Conservation (phyloP, 2,329 filamentous ascomycete genomes). For the Herpotrichia juniperi region DNA sequence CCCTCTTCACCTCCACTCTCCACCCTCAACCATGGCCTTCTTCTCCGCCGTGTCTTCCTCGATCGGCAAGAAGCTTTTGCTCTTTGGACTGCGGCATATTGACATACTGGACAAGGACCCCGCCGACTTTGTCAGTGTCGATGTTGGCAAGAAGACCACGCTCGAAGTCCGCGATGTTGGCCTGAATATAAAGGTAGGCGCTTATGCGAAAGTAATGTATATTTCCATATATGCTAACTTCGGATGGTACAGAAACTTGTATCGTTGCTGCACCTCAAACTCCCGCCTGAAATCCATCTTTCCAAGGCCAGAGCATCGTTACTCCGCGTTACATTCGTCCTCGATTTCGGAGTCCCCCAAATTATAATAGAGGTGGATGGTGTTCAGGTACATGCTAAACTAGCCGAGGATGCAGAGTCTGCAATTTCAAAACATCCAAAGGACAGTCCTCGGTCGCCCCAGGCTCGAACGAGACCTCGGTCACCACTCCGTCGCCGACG, state of each 20-base stretch:
- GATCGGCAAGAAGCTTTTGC: conserved; percentile 85
- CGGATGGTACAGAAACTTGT: conserved; percentile 72
- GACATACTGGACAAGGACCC: conserved; percentile 88
- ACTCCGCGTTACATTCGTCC: conserved; percentile 81
- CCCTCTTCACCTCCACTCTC: conserved; percentile 8
- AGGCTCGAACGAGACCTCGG: conserved; percentile 4
- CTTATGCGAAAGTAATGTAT: not conserved
- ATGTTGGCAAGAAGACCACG: conserved; percentile 79
- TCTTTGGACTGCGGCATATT: conserved; percentile 81
- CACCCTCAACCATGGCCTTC: conserved; percentile 62
- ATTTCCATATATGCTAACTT: conserved; percentile 19
- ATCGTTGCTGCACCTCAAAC: conserved; percentile 68
- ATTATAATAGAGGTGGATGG: conserved; percentile 84
- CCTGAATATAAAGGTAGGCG: conserved; percentile 73
- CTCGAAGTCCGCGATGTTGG: conserved; percentile 89
- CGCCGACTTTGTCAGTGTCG: conserved; percentile 85
- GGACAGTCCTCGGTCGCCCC: conserved; percentile 8
- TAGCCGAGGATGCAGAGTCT: conserved; percentile 23
- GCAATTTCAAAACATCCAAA: conserved; percentile 9
- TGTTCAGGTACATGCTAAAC: conserved; percentile 68
- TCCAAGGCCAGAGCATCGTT: conserved; percentile 75
- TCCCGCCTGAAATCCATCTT: conserved; percentile 71
- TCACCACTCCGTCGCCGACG: conserved; percentile 11
- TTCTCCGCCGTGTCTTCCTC: conserved; percentile 72
- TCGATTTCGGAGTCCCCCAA: conserved; percentile 84